These are phyloP conservation scores for Cercospora zeae-maydis DNA, from an alignment of 2,329 filamentous ascomycete species.

Conservation along the genomic window DNA sequence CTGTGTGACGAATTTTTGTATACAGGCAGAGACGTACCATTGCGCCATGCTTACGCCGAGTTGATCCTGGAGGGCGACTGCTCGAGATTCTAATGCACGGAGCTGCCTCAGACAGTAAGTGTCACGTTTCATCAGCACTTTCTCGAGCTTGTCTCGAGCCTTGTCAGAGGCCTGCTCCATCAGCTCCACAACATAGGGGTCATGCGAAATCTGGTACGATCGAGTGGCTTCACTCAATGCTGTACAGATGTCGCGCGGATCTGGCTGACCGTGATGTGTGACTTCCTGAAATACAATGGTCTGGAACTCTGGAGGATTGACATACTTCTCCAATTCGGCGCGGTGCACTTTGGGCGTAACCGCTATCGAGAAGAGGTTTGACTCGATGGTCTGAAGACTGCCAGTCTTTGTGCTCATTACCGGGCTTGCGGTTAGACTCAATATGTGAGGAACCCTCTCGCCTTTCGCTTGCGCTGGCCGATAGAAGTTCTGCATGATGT, in stretches of 20 bases:
- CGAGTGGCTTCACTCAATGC: slow-evolving; percentile 13
- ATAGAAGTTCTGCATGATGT: slow-evolving; percentile 72
- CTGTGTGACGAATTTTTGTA: slow-evolving; percentile 32
- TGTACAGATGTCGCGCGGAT: slow-evolving; percentile 10
- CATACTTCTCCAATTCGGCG: slow-evolving; percentile 64
- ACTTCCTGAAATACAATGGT: slow-evolving; percentile 34
- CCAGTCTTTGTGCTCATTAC: slow-evolving; percentile 57
- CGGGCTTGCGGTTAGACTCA: slow-evolving; percentile 80
- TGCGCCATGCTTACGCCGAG: slow-evolving; percentile 39
- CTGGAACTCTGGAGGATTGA: slow-evolving; percentile 61
- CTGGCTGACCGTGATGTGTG: not conserved
- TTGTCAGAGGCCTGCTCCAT: slow-evolving; percentile 29
- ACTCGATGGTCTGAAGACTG: slow-evolving; percentile 61
- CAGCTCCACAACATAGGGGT: slow-evolving; percentile 42
- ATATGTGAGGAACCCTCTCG: slow-evolving; percentile 57
- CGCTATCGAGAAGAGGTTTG: slow-evolving; percentile 65
- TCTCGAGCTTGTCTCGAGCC: slow-evolving; percentile 26
- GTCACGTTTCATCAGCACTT: slow-evolving; percentile 32
- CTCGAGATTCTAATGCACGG: slow-evolving; percentile 34
- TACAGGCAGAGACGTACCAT: slow-evolving; percentile 41
- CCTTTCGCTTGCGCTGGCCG: slow-evolving; percentile 43
- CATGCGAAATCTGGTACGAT: slow-evolving; percentile 36
- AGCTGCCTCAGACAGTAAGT: slow-evolving; percentile 44
- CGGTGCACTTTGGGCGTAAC: slow-evolving; percentile 66
- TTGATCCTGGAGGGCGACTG: slow-evolving; percentile 36